These are phyloP conservation scores for Amanita exitialis DNA, from an alignment of 768 basidiomycete species.

Conservation along the genomic window DNA sequence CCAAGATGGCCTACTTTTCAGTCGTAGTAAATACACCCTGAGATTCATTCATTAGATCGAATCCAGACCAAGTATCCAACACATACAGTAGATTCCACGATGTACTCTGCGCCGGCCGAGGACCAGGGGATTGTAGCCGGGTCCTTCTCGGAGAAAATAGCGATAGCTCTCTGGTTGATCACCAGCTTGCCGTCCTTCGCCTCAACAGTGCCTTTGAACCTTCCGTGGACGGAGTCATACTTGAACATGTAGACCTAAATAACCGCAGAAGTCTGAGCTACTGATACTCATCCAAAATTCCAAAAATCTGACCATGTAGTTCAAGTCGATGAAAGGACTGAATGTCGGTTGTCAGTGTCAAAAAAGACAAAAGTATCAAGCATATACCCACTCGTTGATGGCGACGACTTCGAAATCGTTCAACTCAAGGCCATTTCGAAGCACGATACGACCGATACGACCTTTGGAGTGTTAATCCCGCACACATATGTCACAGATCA, in stretches of 20 bases:
- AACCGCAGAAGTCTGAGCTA: not conserved
- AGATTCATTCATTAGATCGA: conserved; percentile 3
- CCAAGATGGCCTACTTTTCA: conserved; percentile 49
- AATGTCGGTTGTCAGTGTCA: not conserved
- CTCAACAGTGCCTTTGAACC: conserved; percentile 80
- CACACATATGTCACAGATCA: not conserved
- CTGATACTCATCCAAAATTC: not conserved
- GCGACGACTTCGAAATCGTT: conserved; percentile 80
- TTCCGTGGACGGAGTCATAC: conserved; percentile 88
- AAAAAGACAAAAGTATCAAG: not conserved
- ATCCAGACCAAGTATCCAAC: conserved; percentile 4
- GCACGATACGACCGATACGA: conserved; percentile 98
- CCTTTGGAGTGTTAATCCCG: conserved; percentile 36
- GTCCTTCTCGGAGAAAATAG: conserved; percentile 79
- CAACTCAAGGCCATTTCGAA: conserved; percentile 82
- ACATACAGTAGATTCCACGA: conserved; percentile 90
- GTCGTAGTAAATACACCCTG: conserved; percentile 89
- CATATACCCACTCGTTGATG: conserved; percentile 74
- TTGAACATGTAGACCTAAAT: conserved; percentile 97
- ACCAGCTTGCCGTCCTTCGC: conserved; percentile 82
- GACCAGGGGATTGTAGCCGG: conserved; percentile 82
- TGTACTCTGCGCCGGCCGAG: conserved; percentile 75
- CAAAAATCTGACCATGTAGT: conserved; percentile 76
- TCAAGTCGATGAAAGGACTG: conserved; percentile 94
- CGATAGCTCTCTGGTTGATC: conserved; percentile 71